Base-by-base conservation (phyloP, 176 grass and related monocot species). In the Rhynchospora breviuscula region DNA sequence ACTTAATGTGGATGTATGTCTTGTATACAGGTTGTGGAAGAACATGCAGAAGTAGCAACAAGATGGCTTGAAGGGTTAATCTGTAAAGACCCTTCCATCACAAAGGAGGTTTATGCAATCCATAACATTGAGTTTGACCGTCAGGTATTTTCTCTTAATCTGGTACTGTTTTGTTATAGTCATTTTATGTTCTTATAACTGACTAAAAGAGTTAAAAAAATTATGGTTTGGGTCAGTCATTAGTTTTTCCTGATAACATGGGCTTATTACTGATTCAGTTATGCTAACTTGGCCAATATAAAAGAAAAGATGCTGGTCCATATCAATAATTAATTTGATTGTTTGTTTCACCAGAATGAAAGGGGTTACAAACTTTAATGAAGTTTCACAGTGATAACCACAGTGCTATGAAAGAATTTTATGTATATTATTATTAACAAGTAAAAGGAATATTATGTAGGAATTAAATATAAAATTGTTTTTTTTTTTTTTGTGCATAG, bases 91-190 rank as follows among this genome's bases (percentile, higher is more conserved):
- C 67, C 87, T 81, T 94, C 86, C 80, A 92, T 95, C 84, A 93
- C 91, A 52, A 94, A 93, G 54, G 92, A 98, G 92, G 86, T 98
- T 63, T 98, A 98, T 84, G 88, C 80, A 17, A 45, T 95, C 48
- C 88, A 97, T 81, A 90, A 83, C 87, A 91, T 91, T 61, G 92
- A 98, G 52, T 95, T 93, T 91, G 95, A 98, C 78, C 92, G 95
- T 62, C 91, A 95, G 89, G 95, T 94, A 97, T 79, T 79, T 79
- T 44, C 63, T 79, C 85, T 22, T 18, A 19, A 29, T 54, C 22
- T 26, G 26, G 2, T 10, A 62, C 22, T 76, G 2, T 22, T 76
- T 76, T 54, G 31, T 76, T 76, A 29, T 54, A 52, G 12, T 76
- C 9, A 52, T 76, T 56, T 76, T 25, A 26, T 76, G 17, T 52